Base-by-base conservation (phyloP, 768 basidiomycete genomes). In the Coprinopsis strossmayeri region DNA sequence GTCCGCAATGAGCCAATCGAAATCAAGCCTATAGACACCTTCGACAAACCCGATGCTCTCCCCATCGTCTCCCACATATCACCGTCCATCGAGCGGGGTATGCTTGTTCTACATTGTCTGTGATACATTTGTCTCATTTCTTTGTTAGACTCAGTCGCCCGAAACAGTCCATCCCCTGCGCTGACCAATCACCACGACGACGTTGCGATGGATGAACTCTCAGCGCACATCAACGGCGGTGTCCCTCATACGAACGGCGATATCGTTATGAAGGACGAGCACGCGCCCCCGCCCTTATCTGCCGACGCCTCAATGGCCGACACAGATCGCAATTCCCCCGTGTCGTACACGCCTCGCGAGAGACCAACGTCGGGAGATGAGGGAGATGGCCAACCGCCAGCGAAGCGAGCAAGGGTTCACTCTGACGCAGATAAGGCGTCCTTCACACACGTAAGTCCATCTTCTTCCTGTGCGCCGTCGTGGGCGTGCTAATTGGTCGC, bases 381-480 rank as follows among this genome's bases (percentile, higher is more conserved):
- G 51, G 80, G 82, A 53, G 72, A 77, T 50, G 69, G 73, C 52
- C 85, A 82, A 12, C 87, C 84, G n/a, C 89, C 89, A 24, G 84
- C 87, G 51, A 91, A 91, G 76, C 77, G 89, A 53, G 77, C 86
- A 24, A 70, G 89, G 56, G 81, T 81, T 67, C 70, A 79, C 57
- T 87, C 85, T 40, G 87, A 91, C 61, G 81, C 80, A 26, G 84
- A 87, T 68, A 77, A 78, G 62, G 82, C 83, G 40, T 84, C 84
- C 13, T 67, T 84, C 57, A 76, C 80, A 53, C 79, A 88, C 71
- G 86, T 52, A 45, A 46, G 56, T 58, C 52, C 50, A 51, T 70
- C 64, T 64, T 66, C 53, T 50, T 64, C 61, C 68, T 70, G 74
- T 78, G 63, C 72, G 71, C 74, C 77, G 62, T 62, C 63, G 57